phyloP scores from a whole-genome alignment of 495 filamentous ascomycete genomes.

The Achaetomiella virescens region DNA sequence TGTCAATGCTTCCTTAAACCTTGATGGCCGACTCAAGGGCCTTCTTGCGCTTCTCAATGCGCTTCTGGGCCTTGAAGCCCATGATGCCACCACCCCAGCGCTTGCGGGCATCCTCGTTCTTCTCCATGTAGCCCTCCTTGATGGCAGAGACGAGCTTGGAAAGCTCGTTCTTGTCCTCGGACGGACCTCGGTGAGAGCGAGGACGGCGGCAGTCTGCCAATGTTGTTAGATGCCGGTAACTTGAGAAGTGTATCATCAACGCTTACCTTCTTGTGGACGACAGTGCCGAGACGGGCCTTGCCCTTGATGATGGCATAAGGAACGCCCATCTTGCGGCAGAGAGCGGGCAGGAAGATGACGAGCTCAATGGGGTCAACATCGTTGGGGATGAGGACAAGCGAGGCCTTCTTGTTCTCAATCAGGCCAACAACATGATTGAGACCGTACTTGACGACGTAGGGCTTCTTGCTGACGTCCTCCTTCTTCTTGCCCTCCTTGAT shows the following conservation, averaged over 20 bases:
- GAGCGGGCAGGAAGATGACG: constrained; percentile 96
- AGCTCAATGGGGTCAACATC: constrained; percentile 99
- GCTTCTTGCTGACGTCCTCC: constrained; percentile 99
- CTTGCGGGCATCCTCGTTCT: constrained; percentile 85
- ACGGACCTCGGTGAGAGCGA: constrained; percentile 94
- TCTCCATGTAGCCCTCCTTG: constrained; percentile 97
- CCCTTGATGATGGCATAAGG: constrained; percentile 99
- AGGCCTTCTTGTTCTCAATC: constrained; percentile 99
- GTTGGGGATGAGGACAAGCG: constrained; percentile 95
- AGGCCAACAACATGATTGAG: constrained; percentile 99
- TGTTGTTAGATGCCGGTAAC: constrained; percentile 21
- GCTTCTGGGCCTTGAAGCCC: constrained; percentile 92
- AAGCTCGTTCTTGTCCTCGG: constrained; percentile 96
- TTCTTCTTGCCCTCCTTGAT: constrained; percentile 99
- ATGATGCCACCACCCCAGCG: constrained; percentile 99
- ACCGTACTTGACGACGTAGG: constrained; percentile 98
- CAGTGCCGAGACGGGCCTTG: constrained; percentile 96
- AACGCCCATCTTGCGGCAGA: constrained; percentile 99
- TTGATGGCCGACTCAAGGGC: constrained; percentile 88
- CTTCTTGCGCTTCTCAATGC: constrained; percentile 94
- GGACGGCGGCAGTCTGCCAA: constrained; percentile 81
- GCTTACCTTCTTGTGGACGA: constrained; percentile 96
- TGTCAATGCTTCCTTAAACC: constrained; percentile 56
- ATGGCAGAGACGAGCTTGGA: constrained; percentile 91
- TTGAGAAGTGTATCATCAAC: neutral